phyloP scores from a whole-genome alignment of 2,329 filamentous ascomycete genomes.

The Geosmithia putterillii region DNA sequence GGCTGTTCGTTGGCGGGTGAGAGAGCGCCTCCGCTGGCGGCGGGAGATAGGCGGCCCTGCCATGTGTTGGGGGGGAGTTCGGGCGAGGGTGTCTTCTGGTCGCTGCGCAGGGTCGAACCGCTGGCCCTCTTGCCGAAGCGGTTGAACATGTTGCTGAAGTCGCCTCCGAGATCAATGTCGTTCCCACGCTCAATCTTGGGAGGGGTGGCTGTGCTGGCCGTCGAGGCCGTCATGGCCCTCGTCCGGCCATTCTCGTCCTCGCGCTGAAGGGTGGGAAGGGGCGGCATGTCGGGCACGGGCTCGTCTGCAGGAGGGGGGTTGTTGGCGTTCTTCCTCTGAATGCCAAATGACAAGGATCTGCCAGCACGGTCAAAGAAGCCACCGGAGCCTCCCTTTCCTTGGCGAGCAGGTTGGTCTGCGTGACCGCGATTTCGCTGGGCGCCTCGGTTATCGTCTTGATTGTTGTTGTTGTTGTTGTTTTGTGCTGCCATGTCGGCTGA shows the following conservation, averaged over 20 bases:
- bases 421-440: constrained; percentile 7
- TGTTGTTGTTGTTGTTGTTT: constrained; percentile 3
- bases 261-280: constrained; percentile 21
- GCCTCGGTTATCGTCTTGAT: constrained; percentile 10
- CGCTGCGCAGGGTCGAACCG: constrained; percentile 32
- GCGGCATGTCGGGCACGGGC: constrained; percentile 20
- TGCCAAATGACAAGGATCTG: constrained; percentile 48
- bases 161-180: constrained; percentile 40
- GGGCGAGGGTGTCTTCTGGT: constrained; percentile 28
- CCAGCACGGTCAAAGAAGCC: constrained; percentile 44
- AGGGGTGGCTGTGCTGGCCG: constrained; percentile 39
- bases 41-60: constrained; percentile 33
- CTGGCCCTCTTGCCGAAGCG: constrained; percentile 44
- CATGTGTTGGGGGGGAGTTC: constrained; percentile 35
- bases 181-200: constrained; percentile 27
- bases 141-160: constrained; percentile 44
- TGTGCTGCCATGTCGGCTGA: constrained; percentile 27
- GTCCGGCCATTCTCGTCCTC: constrained; percentile 22
- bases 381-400: constrained; percentile 33
- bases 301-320: constrained; percentile 14
- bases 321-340: constrained; percentile 34
- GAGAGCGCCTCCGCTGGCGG: constrained; percentile 28
- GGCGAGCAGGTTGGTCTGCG: constrained; percentile 13
- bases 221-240: constrained; percentile 41
- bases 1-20: constrained; percentile 20